Evolutionary conservation across 768 basidiomycete genomes (phyloP), one percentile per base, ranked within the genome.

Genomic region (Tricholoma sp.): DNA sequence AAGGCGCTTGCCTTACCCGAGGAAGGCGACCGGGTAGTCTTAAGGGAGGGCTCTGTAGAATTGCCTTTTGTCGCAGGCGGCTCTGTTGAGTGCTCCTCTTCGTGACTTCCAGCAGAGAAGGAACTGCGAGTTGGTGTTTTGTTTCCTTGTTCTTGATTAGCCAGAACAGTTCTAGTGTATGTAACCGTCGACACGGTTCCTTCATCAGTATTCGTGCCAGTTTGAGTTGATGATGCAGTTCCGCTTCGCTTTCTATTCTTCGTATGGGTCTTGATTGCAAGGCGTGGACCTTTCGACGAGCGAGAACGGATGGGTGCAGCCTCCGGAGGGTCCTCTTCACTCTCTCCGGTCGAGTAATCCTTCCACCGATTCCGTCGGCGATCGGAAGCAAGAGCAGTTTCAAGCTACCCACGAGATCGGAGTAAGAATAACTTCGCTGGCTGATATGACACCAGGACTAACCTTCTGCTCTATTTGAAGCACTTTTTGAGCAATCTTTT

Each of bases 401-500:
- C 92, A 54, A 94, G 76, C 91, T 94, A 58, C 50, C 24, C 59
- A 53, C 53, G 18, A 29, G 9, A 24, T 7, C 24, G 33, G 17
- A 18, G 41, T 10, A 10, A 31, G 31, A 49, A 17, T 15, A n/a
- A 32, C 7, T 3, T 49, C 24, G 24, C 24, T 49, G 47, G 32
- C 47, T 49, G 7, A 44, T 41, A 50, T 2, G 18, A 37, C n/a
- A 24, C n/a, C 12, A 52, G 50, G n/a, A 69, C 76, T 54, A 44
- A 93, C 94, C 83, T 95, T 96, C 61, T 89, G 85, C 72, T 96
- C 93, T 57, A 97, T 95, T 70, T 89, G 84, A 49, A 89, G 65
- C 47, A 97, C 89, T 70, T 94, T 92, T 68, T 89, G 84, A 24
- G 91, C 88, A 54, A 97, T 94, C 65, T 82, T 85, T 63, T 95